Percentiles rank a stretch among this genome's conserved stretches.
Evolutionary conservation across 768 basidiomycete genomes (phyloP).

Genomic region (Hericium rajendrae): DNA sequence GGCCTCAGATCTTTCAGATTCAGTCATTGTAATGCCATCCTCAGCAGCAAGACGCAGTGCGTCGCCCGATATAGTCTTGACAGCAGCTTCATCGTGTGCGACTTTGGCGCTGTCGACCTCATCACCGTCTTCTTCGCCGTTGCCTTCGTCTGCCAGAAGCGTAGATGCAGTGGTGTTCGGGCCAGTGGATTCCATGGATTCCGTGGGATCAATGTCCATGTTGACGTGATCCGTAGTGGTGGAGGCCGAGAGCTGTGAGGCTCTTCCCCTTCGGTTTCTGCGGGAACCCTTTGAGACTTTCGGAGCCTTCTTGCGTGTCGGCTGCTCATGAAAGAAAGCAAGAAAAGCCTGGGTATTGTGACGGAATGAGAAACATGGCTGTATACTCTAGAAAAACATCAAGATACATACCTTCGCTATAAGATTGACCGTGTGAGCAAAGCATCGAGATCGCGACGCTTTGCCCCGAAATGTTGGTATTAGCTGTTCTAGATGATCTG

Average conservation of each 20-base stretch:
- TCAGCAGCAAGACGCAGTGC: not conserved
- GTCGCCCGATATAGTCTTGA: not conserved
- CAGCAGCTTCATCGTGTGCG: not conserved
- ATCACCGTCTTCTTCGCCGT: not conserved
- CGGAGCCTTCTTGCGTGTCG: conserved; percentile 13
- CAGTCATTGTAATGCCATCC: not conserved
- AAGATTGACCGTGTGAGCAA: conserved; percentile 16
- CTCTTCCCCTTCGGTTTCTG: conserved; percentile 1
- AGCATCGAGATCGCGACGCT: too few species aligned
- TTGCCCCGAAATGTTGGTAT: conserved; percentile 19
- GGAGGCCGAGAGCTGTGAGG: not conserved
- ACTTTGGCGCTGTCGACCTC: not conserved
- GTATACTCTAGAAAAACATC: conserved; percentile 14
- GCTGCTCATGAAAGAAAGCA: conserved; percentile 17
- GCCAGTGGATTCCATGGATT: not conserved
- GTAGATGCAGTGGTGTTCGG: not conserved
- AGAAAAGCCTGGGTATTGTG: not conserved
- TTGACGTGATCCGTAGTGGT: not conserved
- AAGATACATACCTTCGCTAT: conserved; percentile 23
- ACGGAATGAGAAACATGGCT: too few species aligned
- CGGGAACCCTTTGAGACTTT: conserved; percentile 1
- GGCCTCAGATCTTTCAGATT: not conserved
- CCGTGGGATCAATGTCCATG: not conserved
- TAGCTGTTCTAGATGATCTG: conserved; percentile 10
- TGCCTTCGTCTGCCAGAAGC: not conserved